These are phyloP conservation scores for Thymus mandschuricus DNA, from an alignment of 257 asterid genomes.

Conservation along the genomic window DNA sequence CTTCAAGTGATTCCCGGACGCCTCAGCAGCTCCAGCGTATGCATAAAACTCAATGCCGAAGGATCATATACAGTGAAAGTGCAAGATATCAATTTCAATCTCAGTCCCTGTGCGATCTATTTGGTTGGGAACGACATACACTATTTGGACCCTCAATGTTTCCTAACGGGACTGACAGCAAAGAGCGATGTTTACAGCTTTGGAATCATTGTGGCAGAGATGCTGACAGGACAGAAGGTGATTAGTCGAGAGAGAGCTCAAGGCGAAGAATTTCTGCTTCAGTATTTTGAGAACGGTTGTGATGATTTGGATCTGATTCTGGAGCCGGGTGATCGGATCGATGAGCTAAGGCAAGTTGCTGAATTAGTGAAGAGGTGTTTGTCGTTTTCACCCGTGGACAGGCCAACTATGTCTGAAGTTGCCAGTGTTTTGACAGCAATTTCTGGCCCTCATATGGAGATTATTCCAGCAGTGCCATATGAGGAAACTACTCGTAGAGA, in stretches of 20 bases:
- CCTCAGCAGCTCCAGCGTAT: slow-evolving; percentile 35
- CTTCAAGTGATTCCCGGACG: slow-evolving; percentile 24
- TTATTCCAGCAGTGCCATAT: too few species aligned
- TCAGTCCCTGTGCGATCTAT: not conserved
- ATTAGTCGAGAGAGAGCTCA: not conserved
- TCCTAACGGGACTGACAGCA: not conserved
- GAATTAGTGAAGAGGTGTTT: not conserved
- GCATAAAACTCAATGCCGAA: slow-evolving; percentile 22
- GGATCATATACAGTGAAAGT: slow-evolving; percentile 28
- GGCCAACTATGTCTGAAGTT: not conserved
- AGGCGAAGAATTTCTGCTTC: not conserved
- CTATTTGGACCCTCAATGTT: slow-evolving; percentile 29
- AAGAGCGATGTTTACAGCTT: slow-evolving; percentile 38
- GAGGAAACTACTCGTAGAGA: too few species aligned
- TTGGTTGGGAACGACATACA: not conserved
- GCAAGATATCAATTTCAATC: not conserved
- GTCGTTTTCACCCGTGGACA: not conserved
- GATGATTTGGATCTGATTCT: not conserved
- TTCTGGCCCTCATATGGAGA: too few species aligned
- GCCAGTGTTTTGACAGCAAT: not conserved
- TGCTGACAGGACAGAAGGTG: slow-evolving; percentile 30
- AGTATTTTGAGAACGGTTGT: not conserved
- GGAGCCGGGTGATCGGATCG: not conserved
- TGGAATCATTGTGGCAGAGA: slow-evolving; percentile 33
- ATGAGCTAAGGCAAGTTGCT: not conserved